phyloP scores from a whole-genome alignment of 805 yeast genomes.

The Candida caryicola region DNA sequence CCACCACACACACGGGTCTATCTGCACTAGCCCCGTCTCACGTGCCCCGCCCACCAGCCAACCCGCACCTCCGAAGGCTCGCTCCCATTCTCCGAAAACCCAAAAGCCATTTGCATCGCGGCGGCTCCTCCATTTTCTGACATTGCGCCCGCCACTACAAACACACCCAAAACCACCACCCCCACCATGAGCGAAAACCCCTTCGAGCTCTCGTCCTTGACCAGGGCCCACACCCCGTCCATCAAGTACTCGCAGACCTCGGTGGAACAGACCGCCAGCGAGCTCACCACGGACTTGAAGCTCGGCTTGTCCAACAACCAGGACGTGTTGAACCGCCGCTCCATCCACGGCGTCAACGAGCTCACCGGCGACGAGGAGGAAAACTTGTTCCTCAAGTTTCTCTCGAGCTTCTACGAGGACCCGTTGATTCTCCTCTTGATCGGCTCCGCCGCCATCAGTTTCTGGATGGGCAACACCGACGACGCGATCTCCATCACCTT shows the following conservation, averaged over 20 bases:
- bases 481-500: slow-evolving; percentile 93
- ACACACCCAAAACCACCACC: no score
- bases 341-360: slow-evolving; percentile 79
- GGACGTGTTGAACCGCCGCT: slow-evolving; percentile 70
- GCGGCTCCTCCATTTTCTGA: no score
- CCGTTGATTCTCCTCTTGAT: slow-evolving; percentile 85
- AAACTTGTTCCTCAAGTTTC: slow-evolving; percentile 63
- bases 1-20: no score
- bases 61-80: no score
- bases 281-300: slow-evolving; percentile 57
- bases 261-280: slow-evolving; percentile 60
- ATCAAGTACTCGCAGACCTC: slow-evolving; percentile 59
- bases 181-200: slow-evolving; percentile 41
- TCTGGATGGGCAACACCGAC: slow-evolving; percentile 92
- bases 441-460: slow-evolving; percentile 84
- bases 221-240: slow-evolving; percentile 50
- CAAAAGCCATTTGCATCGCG: no score
- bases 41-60: no score
- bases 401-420: slow-evolving; percentile 81
- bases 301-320: slow-evolving; percentile 66
- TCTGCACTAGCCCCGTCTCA: no score
- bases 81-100: no score
- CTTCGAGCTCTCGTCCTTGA: slow-evolving; percentile 22
- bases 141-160: no score
- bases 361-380: slow-evolving; percentile 76